Base-by-base conservation (phyloP, 768 basidiomycete genomes). In the Epithele typhae region DNA sequence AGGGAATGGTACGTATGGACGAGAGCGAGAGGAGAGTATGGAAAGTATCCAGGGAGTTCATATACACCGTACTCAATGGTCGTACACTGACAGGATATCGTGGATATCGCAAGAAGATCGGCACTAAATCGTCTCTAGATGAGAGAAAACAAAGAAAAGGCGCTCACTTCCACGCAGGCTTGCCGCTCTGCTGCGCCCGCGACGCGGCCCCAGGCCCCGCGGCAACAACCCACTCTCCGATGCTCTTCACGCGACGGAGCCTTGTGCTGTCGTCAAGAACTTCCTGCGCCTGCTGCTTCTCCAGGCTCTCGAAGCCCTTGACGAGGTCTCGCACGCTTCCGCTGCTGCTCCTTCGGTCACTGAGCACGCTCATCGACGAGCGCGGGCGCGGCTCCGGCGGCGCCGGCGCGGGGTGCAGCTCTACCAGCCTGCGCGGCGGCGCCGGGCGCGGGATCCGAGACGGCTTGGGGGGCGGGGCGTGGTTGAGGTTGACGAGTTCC, bases 281-380 rank as follows among this genome's bases (percentile, higher is more conserved):
- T 47, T 52, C 64, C 48, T 54, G 56, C 40, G 55, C 59, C 32
- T 55, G 61, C 39, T 56, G 58, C 58, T 71, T 64, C 18, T 70
- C 67, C 54, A 70, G 37, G 46, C 54, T 62, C 63, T 89, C 85
- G 56, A 81, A 90, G 24, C 69, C 74, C 60, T 65, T 72, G 42
- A 88, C 78, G 44, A 90, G 61, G 42, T 89, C 86, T 64, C 76
- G 86, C 47, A 90, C 87, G 55, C 84, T 87, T 41, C 75, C 72
- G 12, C 76, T 78, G 56, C 87, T 86, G 48, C 77, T 80, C 57
- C 81, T 69, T 47, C 86, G 67, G n/a, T 68, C 68, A 19, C 61
- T 52, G 6, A 36, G 12, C 35, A 51, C 46, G 22, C 56, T 55
- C 1, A 50, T 17, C n/a, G 55, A 51, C n/a, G 48, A 52, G 18